phyloP scores from a whole-genome alignment of 1,139 yeast species.

The Blastobotrys niveus region DNA sequence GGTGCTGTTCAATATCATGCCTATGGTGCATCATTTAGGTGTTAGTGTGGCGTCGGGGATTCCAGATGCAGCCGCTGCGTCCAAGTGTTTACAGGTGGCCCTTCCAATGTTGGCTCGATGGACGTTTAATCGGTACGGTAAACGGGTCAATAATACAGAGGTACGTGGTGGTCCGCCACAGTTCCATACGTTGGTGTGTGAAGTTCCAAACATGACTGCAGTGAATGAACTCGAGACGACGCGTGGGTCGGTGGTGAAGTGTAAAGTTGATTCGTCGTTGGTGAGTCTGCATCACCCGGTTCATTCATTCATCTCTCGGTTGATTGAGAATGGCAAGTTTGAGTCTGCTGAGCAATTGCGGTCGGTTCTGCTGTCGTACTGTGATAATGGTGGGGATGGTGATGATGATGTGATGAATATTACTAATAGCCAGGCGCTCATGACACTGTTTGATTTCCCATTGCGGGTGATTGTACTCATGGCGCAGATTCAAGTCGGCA shows the following conservation, averaged over 20 bases:
- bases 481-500: conserved; percentile 70
- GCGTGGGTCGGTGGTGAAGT: conserved; percentile 31
- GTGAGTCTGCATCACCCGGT: conserved; percentile 78
- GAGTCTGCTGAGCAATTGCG: conserved; percentile 32
- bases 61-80: conserved; percentile 21
- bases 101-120: conserved; percentile 28
- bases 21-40: conserved; percentile 37
- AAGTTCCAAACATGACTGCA: conserved; percentile 11
- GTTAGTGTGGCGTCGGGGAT: conserved; percentile 36
- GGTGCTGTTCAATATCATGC: conserved; percentile 71
- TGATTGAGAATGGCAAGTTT: conserved; percentile 49
- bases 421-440: conserved; percentile 18
- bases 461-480: conserved; percentile 67
- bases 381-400: conserved; percentile 4
- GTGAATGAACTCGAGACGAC: conserved; percentile 14
- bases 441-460: conserved; percentile 62
- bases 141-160: conserved; percentile 19
- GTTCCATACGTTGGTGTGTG: conserved; percentile 13
- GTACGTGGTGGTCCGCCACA: conserved; percentile 16
- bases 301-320: conserved; percentile 67
- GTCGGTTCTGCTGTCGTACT: conserved; percentile 21
- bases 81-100: conserved; percentile 25
- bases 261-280: conserved; percentile 42
- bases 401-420: no score
- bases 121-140: conserved; percentile 26